Percentiles rank a stretch among this genome's conserved stretches.
Conservation (phyloP, 2,329 filamentous ascomycete genomes). For the Blumeria hordei region DNA sequence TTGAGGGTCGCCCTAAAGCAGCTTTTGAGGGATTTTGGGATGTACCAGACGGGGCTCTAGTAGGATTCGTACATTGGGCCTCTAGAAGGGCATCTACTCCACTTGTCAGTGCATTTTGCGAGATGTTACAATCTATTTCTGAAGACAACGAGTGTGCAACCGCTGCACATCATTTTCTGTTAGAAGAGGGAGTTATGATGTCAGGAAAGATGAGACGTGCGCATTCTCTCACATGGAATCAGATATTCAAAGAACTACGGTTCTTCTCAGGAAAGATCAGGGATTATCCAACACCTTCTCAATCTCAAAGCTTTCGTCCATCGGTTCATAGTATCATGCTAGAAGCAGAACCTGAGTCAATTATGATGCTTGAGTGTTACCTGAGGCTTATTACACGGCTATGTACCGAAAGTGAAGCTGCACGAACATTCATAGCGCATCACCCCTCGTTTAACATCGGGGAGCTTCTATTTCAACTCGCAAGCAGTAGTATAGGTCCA, state of each 20-base stretch:
- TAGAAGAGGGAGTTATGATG: conserved; percentile 57
- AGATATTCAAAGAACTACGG: conserved; percentile 75
- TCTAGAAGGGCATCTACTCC: conserved; percentile 85
- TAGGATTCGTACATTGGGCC: conserved; percentile 93
- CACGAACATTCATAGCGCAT: conserved; percentile 50
- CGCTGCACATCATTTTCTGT: conserved; percentile 65
- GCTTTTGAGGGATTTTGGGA: conserved; percentile 67
- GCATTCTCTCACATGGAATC: conserved; percentile 71
- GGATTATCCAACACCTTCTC: conserved; percentile 38
- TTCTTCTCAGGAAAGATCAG: conserved; percentile 62
- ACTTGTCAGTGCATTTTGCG: conserved; percentile 88
- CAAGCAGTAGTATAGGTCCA: conserved; percentile 50
- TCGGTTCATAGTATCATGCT: conserved; percentile 42
- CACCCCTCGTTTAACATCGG: conserved; percentile 41
- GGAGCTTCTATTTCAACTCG: conserved; percentile 53
- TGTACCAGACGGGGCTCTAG: conserved; percentile 76
- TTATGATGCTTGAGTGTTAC: conserved; percentile 93
- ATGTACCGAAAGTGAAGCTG: conserved; percentile 44
- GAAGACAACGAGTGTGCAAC: conserved; percentile 62
- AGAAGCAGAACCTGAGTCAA: conserved; percentile 70
- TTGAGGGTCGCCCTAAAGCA: conserved; percentile 62
- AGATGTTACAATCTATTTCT: conserved; percentile 78
- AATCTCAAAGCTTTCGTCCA: conserved; percentile 27
- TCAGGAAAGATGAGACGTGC: conserved; percentile 60
- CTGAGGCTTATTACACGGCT: conserved; percentile 69